Evolutionary conservation across 257 asterid genomes (phyloP).

Genomic region (Plantago ovata): DNA sequence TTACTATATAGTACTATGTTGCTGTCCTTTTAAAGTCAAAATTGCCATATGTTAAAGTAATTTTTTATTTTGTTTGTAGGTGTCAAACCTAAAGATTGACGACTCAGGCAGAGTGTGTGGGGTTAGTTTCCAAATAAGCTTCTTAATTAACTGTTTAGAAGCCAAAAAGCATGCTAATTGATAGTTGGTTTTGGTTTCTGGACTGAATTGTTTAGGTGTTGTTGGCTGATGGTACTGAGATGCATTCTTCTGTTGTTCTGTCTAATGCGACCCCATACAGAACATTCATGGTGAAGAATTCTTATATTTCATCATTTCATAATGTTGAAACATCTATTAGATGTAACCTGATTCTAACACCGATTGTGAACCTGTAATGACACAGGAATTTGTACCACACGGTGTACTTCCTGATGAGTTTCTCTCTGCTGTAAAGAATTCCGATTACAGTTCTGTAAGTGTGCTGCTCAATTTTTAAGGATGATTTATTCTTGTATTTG

Average conservation of each 20-base stretch:
- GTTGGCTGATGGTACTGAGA: constrained; percentile 73
- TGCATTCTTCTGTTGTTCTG: constrained; percentile 75
- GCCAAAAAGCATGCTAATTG: constrained; percentile 14
- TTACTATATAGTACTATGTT: constrained; percentile 4
- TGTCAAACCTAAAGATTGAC: constrained; percentile 53
- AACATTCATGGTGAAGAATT: constrained; percentile 69
- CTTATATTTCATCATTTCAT: constrained; percentile 16
- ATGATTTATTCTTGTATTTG: background rate
- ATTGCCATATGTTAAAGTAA: constrained; percentile 8
- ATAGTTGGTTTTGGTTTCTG: constrained; percentile 20
- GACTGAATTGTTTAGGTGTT: constrained; percentile 52
- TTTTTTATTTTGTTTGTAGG: constrained; percentile 39
- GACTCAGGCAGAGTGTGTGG: constrained; percentile 68
- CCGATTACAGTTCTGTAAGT: constrained; percentile 95
- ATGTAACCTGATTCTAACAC: constrained; percentile 7
- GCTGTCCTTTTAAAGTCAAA: constrained; percentile 9
- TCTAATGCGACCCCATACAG: constrained; percentile 98
- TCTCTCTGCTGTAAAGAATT: constrained; percentile 48
- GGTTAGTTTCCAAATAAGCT: constrained; percentile 38
- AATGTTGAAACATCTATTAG: background rate
- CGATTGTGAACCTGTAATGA: constrained; percentile 19
- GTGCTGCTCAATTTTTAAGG: constrained; percentile 4
- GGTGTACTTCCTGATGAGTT: constrained; percentile 74
- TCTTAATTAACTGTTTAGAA: constrained; percentile 15
- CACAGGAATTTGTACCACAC: constrained; percentile 81